Evolutionary conservation across 345 rosid genomes (phyloP).

Genomic region (Aethionema arabicum): DNA sequence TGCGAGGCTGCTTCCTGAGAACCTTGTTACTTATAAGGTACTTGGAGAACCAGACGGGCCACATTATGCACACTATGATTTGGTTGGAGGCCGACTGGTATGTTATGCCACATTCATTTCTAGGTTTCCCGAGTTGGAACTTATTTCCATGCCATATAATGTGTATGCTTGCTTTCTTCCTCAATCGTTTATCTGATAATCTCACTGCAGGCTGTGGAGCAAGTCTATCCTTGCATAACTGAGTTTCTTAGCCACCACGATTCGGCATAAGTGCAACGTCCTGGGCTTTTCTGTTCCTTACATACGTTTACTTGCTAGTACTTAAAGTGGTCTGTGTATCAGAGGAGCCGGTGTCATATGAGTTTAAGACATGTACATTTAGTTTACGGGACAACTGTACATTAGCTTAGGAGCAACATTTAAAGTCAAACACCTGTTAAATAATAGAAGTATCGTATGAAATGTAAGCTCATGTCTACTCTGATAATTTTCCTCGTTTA

Average conservation of each 20-base stretch:
- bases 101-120: conserved; percentile 16
- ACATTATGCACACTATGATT: conserved; percentile 42
- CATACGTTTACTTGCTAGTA: conserved; percentile 6
- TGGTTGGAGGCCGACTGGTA: conserved; percentile 56
- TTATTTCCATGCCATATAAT: conserved; percentile 8
- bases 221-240: conserved; percentile 78
- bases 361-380: conserved; percentile 20
- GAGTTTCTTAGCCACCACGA: conserved; percentile 67
- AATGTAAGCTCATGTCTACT: conserved; percentile 17
- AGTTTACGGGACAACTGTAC: conserved; percentile 13
- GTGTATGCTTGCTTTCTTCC: conserved; percentile 19
- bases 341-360: conserved; percentile 14
- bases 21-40: conserved; percentile 57
- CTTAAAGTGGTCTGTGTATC: conserved; percentile 15
- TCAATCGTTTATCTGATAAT: conserved; percentile 12
- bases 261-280: conserved; percentile 33
- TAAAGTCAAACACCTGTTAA: conserved; percentile 20
- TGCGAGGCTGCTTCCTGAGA: conserved; percentile 60
- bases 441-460: conserved; percentile 11
- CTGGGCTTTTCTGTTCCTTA: conserved; percentile 8
- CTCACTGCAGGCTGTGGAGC: conserved; percentile 76
- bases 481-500: conserved; percentile 18
- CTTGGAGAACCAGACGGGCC: conserved; percentile 73
- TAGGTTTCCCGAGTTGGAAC: conserved; percentile 16
- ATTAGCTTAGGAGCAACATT: conserved; percentile 20